Evolutionary conservation across 2,329 filamentous ascomycete genomes (phyloP).

Genomic region (Fusarium drepaniforme): DNA sequence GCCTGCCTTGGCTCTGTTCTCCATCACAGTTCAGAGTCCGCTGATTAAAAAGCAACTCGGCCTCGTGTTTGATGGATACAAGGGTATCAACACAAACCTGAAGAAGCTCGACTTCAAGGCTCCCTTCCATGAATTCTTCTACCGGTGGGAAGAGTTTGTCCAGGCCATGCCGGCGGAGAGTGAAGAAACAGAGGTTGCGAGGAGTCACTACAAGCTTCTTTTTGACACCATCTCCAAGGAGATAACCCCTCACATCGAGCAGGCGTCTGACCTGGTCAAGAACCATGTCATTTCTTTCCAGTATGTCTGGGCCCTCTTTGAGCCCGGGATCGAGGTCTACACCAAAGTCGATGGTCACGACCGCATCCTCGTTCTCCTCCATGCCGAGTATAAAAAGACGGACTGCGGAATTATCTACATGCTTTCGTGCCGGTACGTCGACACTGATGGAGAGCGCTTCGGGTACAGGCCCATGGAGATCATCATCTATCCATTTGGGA

Average conservation of each 20-base stretch:
- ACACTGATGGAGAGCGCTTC: slow-evolving; percentile 9
- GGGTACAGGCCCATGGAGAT: neutral
- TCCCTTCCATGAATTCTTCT: slow-evolving; percentile 22
- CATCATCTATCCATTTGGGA: neutral
- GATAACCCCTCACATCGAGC: slow-evolving; percentile 9
- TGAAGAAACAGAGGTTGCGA: neutral
- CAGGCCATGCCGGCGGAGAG: neutral
- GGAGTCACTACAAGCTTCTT: slow-evolving; percentile 8
- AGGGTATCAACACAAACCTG: slow-evolving; percentile 15
- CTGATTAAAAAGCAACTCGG: slow-evolving; percentile 7
- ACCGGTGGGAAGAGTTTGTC: slow-evolving; percentile 3
- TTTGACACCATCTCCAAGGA: slow-evolving; percentile 3
- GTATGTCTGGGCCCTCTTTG: slow-evolving; percentile 19
- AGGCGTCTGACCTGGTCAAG: neutral
- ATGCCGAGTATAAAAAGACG: neutral
- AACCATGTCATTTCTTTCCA: slow-evolving; percentile 15
- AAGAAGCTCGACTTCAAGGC: slow-evolving; percentile 8
- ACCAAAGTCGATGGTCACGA: neutral
- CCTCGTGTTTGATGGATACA: neutral
- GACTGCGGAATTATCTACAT: neutral
- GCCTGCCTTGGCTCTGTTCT: neutral
- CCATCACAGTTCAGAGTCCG: slow-evolving; percentile 13
- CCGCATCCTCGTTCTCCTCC: neutral
- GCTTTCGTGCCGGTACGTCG: slow-evolving; percentile 5
- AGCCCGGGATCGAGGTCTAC: slow-evolving; percentile 4